A percentile compares a stretch with the other conserved stretches of the same genome.
Evolutionary conservation across 805 yeast genomes (phyloP).

Genomic region (Ogataea glucozyma): DNA sequence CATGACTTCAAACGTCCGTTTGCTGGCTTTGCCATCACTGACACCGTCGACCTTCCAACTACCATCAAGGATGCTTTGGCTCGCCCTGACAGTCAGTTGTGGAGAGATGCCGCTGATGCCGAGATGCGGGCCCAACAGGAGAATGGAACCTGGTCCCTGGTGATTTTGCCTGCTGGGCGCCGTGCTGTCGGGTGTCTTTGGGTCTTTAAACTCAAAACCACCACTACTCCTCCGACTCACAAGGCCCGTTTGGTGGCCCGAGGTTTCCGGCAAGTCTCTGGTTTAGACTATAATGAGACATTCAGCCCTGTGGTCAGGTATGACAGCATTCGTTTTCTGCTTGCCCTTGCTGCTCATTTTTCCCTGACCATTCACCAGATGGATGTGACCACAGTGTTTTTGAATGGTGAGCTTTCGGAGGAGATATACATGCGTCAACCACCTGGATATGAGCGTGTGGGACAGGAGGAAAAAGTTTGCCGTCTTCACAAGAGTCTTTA

Average conservation of each 20-base stretch:
- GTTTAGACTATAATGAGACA: neutral
- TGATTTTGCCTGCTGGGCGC: slow-evolving; percentile 1
- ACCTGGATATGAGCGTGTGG: neutral
- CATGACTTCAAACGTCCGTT: neutral
- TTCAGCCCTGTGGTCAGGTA: slow-evolving; percentile 1
- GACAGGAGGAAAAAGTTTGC: neutral
- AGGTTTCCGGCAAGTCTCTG: slow-evolving; percentile 2
- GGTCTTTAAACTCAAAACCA: slow-evolving; percentile 1
- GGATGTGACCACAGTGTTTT: neutral
- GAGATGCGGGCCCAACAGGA: slow-evolving; percentile 3
- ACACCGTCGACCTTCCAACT: neutral
- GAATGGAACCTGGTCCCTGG: neutral
- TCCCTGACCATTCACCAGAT: neutral
- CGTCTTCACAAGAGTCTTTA: neutral
- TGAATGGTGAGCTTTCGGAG: neutral
- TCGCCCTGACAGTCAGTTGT: neutral
- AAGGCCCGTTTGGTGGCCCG: slow-evolving; percentile 6
- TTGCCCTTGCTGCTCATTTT: neutral
- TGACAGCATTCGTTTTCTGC: neutral
- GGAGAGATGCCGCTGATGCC: neutral
- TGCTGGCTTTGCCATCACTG: neutral
- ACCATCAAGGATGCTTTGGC: neutral
- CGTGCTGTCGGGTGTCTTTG: slow-evolving; percentile 6
- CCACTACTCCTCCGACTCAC: neutral
- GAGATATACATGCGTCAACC: neutral